Base-by-base conservation (phyloP, 768 basidiomycete genomes). In the Tubosaeta brunneosetosa region DNA sequence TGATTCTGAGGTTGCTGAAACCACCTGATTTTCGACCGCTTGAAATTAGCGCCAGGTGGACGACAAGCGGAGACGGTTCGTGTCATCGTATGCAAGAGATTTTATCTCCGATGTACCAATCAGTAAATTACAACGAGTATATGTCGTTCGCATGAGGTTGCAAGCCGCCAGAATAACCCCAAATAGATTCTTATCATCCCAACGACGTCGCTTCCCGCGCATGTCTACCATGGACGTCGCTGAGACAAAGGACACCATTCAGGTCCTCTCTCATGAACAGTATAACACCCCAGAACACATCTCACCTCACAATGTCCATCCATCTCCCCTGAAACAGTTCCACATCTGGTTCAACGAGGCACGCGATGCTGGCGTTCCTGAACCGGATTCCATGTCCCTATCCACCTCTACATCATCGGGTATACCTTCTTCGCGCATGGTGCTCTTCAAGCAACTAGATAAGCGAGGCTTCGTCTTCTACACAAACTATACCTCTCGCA, bases 401-500 rank as follows among this genome's bases (percentile, higher is more conserved):
- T 85, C 87, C 46, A 92, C 91, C 47, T 81, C 82, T 10, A 83
- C 88, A 1, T 65, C 78, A 14, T 58, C 71, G 1, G 92, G 89
- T 33, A 80, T 94, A 56, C 95, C 95, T 25, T 92, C 91, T 34
- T 83, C 87, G 11, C 84, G 95, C 58, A 80, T 91, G 70, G 94
- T 97, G 50, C 84, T 97, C 53, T 83, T 98, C 64, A 97, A 94
- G 71, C 82, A 92, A 65, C 82, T 91, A 61, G 97, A 98, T 74
- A 64, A 77, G 29, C 82, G 76, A 50, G 97, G 97, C 47, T 97
- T 98, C 74, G 82, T 95, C 52, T 97, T 97, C 74, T 99, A 81
- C 78, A 98, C 95, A 31, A 99, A 99, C 72, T 98, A 98, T 74
- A 81, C 84, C 37, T 95, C 93, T 11, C 83, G 94, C 58, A 99